Evolutionary conservation across 2,329 filamentous ascomycete species (phyloP), one percentile per base, ranked within the genome.

Genomic region (Epichloe hybrida): DNA sequence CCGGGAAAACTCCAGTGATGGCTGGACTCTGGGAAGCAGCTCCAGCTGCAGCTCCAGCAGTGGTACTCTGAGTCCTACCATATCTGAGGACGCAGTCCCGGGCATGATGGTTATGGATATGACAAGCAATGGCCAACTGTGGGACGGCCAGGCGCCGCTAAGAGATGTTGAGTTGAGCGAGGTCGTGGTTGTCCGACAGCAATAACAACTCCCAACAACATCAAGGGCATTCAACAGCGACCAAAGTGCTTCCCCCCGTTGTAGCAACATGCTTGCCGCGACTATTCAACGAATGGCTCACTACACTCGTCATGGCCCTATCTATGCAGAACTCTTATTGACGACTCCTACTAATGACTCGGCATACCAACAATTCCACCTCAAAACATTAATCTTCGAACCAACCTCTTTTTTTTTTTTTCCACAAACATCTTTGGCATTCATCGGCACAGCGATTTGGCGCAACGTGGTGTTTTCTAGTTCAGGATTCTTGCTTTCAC

Each of bases 21-120:
- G 93, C 61, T 95, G 89, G 89, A 91, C 88, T 8, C 79, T 91
- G 43, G 88, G 86, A 53, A 93, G 88, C 58, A 89, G 83, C 50
- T 93, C 86, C 0, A 80, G 85, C 63, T 72, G 67, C 53, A 67
- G 69, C 48, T 73, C 72, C 49, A 70, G 69, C 46, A 74, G 71
- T 55, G 73, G 71, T 20, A 70, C 72, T n/a, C 57, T 75, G 52
- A 76, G 73, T 57, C 74, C 74, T 7, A 71, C 69, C 0, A 67
- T 72, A 7, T 72, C 72, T 0, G 73, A 74, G 47, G 70, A 72
- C 41, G 60, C 63, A 2, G 60, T 66, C 6, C 64, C 65, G 3
- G 60, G 62, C n/a, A 59, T 64, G 55, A 55, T 66, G 35, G 56
- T 61, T 37, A 57, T 65, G 57, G 70, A 68, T 45, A 58, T 69